Base-by-base conservation (phyloP, 306 rosid species). In the Cucurbita maxima region DNA sequence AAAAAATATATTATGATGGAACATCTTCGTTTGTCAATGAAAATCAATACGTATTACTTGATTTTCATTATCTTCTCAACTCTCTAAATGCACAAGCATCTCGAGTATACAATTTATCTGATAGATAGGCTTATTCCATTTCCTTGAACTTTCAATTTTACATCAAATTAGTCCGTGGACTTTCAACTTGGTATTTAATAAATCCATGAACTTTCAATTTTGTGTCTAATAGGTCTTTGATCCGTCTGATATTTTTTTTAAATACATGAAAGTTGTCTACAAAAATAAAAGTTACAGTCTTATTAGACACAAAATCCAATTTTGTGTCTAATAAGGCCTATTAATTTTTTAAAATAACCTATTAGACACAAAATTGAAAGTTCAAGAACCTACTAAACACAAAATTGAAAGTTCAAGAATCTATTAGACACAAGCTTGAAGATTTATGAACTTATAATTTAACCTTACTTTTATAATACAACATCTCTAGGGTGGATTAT, bases 81-180 rank as follows among this genome's bases (percentile, higher is more conserved):
- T 85, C 93, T 53, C 78, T 82, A 54, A 76, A 71, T 67, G 70
- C 86, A 58, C 88, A 83, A 78, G 75, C 85, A 38, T 50, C 89
- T 83, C 84, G 83, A 89, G 89, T 86, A 72, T 79, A 84, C 72
- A 34, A 56, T 62, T 54, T 43, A 25, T 64, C 10, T 20, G 56
- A 50, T 75, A 55, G 50, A 43, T 70, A 53, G 40, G 40, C 11
- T 53, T 25, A 45, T 76, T 30, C 51, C 34, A 2, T 72, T 16
- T 51, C 19, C 55, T 3, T 51, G 19, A 51, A 50, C 54, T 50
- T 50, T 11, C 55, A 5, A 6, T 51, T 51, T 50, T 13, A 4
- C 13, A 4, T 47, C 15, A 10, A 47, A 10, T 10, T 11, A 10
- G 13, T 12, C 52, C 13, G 0, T 43, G 15, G 13, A 47, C 52